Conservation (phyloP, 768 basidiomycete species). For the Lepiota brunneoincarnata region DNA sequence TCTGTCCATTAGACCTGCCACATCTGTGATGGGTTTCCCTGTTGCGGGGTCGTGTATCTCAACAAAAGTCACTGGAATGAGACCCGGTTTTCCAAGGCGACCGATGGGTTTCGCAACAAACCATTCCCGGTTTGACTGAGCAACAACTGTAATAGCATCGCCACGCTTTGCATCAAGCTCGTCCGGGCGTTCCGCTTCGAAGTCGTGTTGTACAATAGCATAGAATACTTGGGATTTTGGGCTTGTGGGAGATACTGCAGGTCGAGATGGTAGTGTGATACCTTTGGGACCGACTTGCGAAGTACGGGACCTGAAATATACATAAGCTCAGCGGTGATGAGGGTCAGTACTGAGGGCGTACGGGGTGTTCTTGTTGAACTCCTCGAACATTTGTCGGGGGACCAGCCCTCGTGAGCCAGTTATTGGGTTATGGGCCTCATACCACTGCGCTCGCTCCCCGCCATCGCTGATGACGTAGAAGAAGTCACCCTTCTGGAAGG, state of each 20-base stretch:
- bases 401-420: constrained; percentile 90
- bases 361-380: constrained; percentile 77
- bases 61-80: constrained; percentile 97
- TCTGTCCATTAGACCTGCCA: constrained; percentile 75
- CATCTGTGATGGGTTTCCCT: constrained; percentile 72
- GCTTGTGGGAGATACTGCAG: constrained; percentile 18
- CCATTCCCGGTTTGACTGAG: constrained; percentile 99
- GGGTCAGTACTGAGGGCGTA: constrained; percentile 33
- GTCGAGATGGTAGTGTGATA: constrained; percentile 16
- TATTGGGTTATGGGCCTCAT: constrained; percentile 93
- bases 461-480: constrained; percentile 90
- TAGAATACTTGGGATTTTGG: constrained; percentile 74
- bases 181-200: constrained; percentile 91
- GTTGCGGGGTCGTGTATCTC: constrained; percentile 93
- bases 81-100: constrained; percentile 88
- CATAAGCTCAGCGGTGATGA: constrained; percentile 10
- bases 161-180: constrained; percentile 94
- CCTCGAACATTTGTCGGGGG: constrained; percentile 84
- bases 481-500: constrained; percentile 94
- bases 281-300: constrained; percentile 34
- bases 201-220: constrained; percentile 94
- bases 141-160: constrained; percentile 94
- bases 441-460: constrained; percentile 62
- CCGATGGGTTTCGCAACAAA: constrained; percentile 99
- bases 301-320: constrained; percentile 33